Evolutionary conservation across 495 filamentous ascomycete genomes (phyloP), one percentile per base, ranked within the genome.

Genomic region (Penicillium subrubescens): DNA sequence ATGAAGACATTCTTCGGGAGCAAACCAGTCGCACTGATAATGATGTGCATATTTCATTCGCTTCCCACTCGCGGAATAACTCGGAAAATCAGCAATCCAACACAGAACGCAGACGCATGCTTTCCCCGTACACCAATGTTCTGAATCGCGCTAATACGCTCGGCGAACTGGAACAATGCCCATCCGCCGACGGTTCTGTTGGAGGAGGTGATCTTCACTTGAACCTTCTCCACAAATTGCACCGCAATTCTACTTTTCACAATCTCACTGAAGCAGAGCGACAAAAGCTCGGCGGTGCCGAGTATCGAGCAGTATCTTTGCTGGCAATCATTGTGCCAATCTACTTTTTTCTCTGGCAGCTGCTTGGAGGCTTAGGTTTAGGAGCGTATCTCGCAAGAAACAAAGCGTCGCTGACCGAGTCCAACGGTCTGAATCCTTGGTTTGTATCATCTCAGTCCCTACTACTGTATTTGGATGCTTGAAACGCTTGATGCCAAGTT

Each of bases 341-440:
- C n/a, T 94, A 94, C 72, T 90, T 86, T 60, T 65, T 90, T 21
- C 65, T 86, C 3, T 90, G 88, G 84, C 91, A 92, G 68, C 54
- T 91, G 14, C 70, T 92, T 21, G 90, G 89, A 3, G 81, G 80
- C 66, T 71, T 93, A 15, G 87, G 84, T 1, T 73, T 92, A 37
- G 91, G 86, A 0, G 87, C 88, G 34, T 94, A 87, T 77, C 81
- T 92, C 34, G 81, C 84, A 5, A 75, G 77, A 62, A 80, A 89
- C 60, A 75, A 77, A 34, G 73, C 84, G 15, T 76, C 77, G 44
- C 67, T 81, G 23, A 78, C 89, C 0, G 67, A 75, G n/a, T 73
- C 68, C 34, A 92, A 92, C 71, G 88, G 86, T 5, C 77, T 89
- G 55, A 83, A 87, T 67, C 82, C 88, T 25, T 88, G 79, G 33